Evolutionary conservation across 1,284 basidiomycete species (phyloP), one percentile per base, ranked within the genome.

Genomic region (Naganishia cerealis): DNA sequence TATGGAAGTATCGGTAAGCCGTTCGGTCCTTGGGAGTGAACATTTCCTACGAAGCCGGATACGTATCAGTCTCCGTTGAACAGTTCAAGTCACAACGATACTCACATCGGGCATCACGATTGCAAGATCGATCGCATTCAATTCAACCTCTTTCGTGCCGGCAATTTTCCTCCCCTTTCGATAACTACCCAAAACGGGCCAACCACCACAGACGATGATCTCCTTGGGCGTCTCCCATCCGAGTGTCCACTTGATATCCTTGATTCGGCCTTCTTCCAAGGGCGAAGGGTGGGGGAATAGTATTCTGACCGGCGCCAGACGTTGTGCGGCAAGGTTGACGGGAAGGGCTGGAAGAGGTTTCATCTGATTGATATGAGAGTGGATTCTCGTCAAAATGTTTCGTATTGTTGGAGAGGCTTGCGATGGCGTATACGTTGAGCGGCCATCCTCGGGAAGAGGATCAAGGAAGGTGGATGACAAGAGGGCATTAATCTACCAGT

Each of bases 1-100:
- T 99, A 78, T 95, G 90, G 77, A 95, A 94, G 80, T 91, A 94
- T 21, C 96, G 87, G 42, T 87, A 87, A 76, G 94, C 90, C 66
- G 94, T 82, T 72, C 94, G 91, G 77, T 99, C 95, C 78, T 98
- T 99, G 73, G 94, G 91, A 81, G 96, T 92, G 75, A 99, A 94
- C 33, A 97, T 72, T 29, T 66, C 62, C 78, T 78, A 70, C 24
- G 18, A 40, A 36, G n/a, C 9, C 29, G 18, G 7, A 26, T 48
- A 43, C 5, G 21, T 24, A 18, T 61, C 48, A 70, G 5, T 21
- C 33, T 15, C 33, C 15, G 10, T 48, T 70, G 58, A 65, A 58
- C 56, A 16, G n/a, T 24, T 61, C 18, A 33, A 38, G 26, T 24
- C 18, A 8, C 12, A 57, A 46, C 15, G 73, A 3, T 10, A 73